Evolutionary conservation across 352 stramenopile genomes (phyloP).

Genomic region (Phytophthora lateralis): DNA sequence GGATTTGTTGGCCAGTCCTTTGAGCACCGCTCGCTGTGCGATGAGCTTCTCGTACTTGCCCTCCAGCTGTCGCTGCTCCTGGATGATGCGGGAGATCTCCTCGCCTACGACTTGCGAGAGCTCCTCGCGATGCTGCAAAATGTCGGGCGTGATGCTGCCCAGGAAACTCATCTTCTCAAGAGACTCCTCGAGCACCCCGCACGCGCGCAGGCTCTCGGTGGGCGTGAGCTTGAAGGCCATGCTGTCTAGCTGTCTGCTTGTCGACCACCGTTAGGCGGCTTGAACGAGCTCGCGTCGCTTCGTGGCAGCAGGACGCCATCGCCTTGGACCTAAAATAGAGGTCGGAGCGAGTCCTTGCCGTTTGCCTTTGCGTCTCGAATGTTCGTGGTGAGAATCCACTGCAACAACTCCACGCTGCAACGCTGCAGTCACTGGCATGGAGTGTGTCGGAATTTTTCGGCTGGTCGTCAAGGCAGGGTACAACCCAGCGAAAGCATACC

Average conservation of each 20-base stretch:
- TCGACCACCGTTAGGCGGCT: conserved; percentile 3
- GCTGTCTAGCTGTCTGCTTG: conserved; percentile 1
- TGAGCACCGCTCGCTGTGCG: conserved; percentile 81
- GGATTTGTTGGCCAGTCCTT: conserved; percentile 92
- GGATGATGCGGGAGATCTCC: conserved; percentile 93
- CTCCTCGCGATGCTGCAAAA: conserved; percentile 92
- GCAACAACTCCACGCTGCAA: conserved; percentile 2
- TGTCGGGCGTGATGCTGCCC: conserved; percentile 90
- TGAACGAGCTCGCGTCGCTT: conserved; percentile 32
- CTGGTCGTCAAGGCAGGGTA: background rate
- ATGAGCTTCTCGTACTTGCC: conserved; percentile 92
- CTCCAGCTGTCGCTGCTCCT: conserved; percentile 89
- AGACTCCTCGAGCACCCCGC: conserved; percentile 88
- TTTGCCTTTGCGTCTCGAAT: conserved; percentile 6
- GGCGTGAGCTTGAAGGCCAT: conserved; percentile 68
- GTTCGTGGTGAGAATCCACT: conserved; percentile 24
- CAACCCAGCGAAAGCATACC: background rate
- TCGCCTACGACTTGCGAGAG: conserved; percentile 92
- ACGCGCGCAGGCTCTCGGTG: conserved; percentile 72
- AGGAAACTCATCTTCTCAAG: conserved; percentile 92
- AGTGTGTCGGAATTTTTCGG: conserved; percentile 16
- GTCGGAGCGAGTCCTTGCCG: too few species aligned
- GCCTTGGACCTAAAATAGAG: conserved; percentile 24
- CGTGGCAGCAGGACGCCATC: conserved; percentile 6
- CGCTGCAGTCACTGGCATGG: conserved; percentile 14